Percentiles rank a stretch among this genome's conserved stretches.
These are phyloP conservation scores for Argentina anserina DNA, from an alignment of 306 rosid species.

Conservation along the genomic window DNA sequence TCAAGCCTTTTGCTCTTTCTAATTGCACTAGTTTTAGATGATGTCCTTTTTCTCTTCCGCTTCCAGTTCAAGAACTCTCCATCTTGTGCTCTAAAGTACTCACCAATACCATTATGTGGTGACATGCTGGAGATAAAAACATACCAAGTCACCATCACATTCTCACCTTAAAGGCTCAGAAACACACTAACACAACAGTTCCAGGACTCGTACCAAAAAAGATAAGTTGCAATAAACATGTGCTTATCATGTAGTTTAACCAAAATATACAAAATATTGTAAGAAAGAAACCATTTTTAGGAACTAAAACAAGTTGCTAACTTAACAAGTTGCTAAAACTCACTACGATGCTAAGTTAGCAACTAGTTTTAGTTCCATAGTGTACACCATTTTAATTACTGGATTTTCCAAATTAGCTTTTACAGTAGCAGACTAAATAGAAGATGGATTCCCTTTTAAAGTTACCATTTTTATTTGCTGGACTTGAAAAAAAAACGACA, in stretches of 20 bases:
- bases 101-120: constrained; percentile 20
- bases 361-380: too few relatives aligned
- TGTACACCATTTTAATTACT: too few relatives aligned
- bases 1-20: constrained; percentile 6
- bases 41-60: constrained; percentile 48
- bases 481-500: background rate
- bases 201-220: background rate
- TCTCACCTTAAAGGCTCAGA: background rate
- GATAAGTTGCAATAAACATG: background rate
- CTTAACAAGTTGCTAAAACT: too few relatives aligned
- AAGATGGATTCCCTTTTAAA: background rate
- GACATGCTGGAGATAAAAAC: constrained; percentile 49
- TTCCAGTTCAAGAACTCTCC: constrained; percentile 16
- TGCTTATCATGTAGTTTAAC: too few relatives aligned
- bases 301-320: background rate
- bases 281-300: background rate
- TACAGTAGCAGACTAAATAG: background rate
- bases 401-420: background rate
- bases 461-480: background rate
- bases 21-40: background rate
- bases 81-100: background rate
- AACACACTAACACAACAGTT: background rate
- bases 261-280: too few relatives aligned
- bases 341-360: too few relatives aligned
- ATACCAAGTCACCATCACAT: background rate